Base-by-base conservation (phyloP, 495 filamentous ascomycete genomes). In the Cairneyella variabilis region DNA sequence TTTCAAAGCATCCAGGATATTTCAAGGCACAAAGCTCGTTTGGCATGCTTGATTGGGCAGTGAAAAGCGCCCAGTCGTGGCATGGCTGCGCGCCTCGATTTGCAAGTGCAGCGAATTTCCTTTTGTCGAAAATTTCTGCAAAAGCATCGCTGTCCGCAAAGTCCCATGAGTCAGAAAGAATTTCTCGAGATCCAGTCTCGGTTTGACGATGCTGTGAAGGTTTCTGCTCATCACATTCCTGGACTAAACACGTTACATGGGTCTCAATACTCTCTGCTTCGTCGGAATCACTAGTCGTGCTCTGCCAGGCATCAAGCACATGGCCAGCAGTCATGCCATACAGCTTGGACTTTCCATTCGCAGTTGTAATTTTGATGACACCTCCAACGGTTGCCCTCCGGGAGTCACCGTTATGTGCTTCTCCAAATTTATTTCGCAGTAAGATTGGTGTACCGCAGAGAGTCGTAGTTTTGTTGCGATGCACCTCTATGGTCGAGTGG, bases 331-430 rank as follows among this genome's bases (percentile, higher is more conserved):
- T 46, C 21, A 46, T 26, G 18, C 42, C 42, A 14, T 30, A 46
- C 14, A 21, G 42, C 20, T 8, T 46, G 3, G 42, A 46, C 3
- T n/a, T 46, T 46, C 42, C 42, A 17, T 46, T 23, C 10, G 3
- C 42, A 23, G 17, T 8, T 17, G 42, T 46, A 5, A 46, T 22
- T 23, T 46, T 22, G 22, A 46, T 46, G 26, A 46, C 16, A 16
- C 42, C 42, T 16, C 42, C 42, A 46, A 46, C 16, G n/a, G 42
- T 46, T 27, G 20, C 42, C 42, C 27, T 46, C 11, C 42, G 21
- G 16, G 42, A 21, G 4, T 3, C n/a, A 5, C 18, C 42, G 9
- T n/a, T n/a, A 46, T 14, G 27, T 30, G 42, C n/a, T 26, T 22
- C 42, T 8, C n/a, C 9, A 46, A 23, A 27, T 7, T 46, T 46